phyloP scores from a whole-genome alignment of 176 grass and related monocot genomes.

The Phragmites australis region DNA sequence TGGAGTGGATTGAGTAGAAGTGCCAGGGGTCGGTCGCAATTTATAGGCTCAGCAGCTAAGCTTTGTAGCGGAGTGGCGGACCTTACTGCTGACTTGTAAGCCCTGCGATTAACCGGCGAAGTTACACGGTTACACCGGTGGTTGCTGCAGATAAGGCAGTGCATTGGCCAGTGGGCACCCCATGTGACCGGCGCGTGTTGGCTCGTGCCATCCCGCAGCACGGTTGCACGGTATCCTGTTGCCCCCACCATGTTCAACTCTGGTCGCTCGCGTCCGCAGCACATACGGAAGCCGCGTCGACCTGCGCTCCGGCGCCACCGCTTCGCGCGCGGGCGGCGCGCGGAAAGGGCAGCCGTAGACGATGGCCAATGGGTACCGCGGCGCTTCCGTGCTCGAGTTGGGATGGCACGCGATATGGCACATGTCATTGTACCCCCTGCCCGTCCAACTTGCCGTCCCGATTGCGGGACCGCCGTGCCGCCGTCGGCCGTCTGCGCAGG shows the following conservation, averaged over 20 bases:
- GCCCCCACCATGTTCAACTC: neutral
- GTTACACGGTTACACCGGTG: neutral
- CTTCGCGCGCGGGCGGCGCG: neutral
- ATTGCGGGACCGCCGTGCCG: constrained; percentile 8
- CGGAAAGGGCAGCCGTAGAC: neutral
- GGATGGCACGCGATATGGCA: constrained; percentile 24
- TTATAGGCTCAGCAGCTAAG: constrained; percentile 19
- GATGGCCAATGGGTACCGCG: neutral
- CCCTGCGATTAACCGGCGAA: neutral
- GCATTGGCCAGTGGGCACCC: neutral
- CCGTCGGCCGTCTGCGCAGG: neutral
- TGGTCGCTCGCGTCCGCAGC: neutral
- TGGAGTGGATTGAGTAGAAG: constrained; percentile 15
- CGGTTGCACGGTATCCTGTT: neutral
- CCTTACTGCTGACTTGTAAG: neutral
- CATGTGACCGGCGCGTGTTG: constrained; percentile 20
- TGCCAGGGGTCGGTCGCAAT: neutral
- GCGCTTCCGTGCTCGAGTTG: neutral
- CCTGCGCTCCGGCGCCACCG: neutral
- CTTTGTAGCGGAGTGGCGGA: neutral
- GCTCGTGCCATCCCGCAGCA: neutral
- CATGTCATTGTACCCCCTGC: neutral
- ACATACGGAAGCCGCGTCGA: neutral
- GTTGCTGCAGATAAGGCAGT: neutral
- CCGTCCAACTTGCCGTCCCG: neutral